These are phyloP conservation scores for Sporothrix euskadiensis DNA, from an alignment of 2,329 filamentous ascomycete species.

Conservation along the genomic window DNA sequence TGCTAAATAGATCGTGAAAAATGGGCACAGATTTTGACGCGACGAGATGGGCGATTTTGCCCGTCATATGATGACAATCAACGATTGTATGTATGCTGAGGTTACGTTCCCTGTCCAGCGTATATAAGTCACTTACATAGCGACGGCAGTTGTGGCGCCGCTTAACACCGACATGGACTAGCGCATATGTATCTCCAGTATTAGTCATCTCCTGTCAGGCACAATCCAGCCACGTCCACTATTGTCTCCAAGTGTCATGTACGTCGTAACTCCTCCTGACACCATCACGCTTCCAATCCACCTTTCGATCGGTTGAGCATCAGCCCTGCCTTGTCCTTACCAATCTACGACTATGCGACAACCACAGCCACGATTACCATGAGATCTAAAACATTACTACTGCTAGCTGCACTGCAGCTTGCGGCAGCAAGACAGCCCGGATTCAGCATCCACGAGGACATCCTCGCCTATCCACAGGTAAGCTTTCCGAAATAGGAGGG, in stretches of 20 bases:
- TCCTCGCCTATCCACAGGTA: slow-evolving; percentile 85
- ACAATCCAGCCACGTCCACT: background rate
- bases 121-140: background rate
- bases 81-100: background rate
- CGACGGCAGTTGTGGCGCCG: background rate
- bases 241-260: slow-evolving; percentile 17
- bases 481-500: slow-evolving; percentile 31
- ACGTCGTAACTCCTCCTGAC: slow-evolving; percentile 1
- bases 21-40: no score
- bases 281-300: background rate
- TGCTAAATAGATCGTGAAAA: no score
- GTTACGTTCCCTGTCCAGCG: background rate
- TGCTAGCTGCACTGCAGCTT: slow-evolving; percentile 50
- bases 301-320: background rate
- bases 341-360: slow-evolving; percentile 35
- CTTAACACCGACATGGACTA: background rate
- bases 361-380: slow-evolving; percentile 46
- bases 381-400: slow-evolving; percentile 51
- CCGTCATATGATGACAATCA: no score
- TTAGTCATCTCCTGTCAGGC: background rate
- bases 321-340: background rate
- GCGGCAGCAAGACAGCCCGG: slow-evolving; percentile 52
- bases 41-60: background rate
- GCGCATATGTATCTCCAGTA: background rate
- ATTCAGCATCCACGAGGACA: slow-evolving; percentile 86